Base-by-base conservation (phyloP, 108 stramenopile genomes). In the Fragilaria crotonensis region DNA sequence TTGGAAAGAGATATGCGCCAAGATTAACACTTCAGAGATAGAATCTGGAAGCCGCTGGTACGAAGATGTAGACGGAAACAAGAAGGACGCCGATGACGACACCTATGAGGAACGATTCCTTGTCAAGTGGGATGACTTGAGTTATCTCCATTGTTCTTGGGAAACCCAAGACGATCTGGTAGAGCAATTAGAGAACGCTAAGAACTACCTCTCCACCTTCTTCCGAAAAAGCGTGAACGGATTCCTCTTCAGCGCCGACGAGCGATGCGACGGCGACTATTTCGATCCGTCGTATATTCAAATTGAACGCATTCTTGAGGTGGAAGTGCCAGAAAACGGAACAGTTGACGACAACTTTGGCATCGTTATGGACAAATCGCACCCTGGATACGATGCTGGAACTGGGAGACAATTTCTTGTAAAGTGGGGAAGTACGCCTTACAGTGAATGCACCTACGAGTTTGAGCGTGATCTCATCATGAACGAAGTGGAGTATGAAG, bases 231-330 rank as follows among this genome's bases (percentile, higher is more conserved):
- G 67, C 45, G 45, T 52, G 19, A 55, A 74, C 45, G 91, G 91
- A n/a, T 48, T 79, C 2, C 67, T 93, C 30, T 82, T 84, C 54
- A 59, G 66, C 7, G 62, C 77, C 1, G 88, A 93, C 58, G 87
- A 93, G 63, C 80, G 92, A 27, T 80, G 81, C 61, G 93, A 94
- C 73, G 93, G 93, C 28, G 91, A 92, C 48, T 92, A 88, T 57
- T 92, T 92, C 67, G 90, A 92, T 62, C 90, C 90, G 4, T 79
- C 77, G 0, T 86, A 70, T 64, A 49, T 72, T 2, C 69, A 86
- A 49, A 78, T 94, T 47, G 93, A 86, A n/a, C 72, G 93, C 5
- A 77, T 94, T 32, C 66, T 94, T 28, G 84, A 86, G 19, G 67
- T 86, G 1, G 49, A 30, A n/a, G 30, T 20, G 5, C 63, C 63